These are phyloP conservation scores for Iris pallida DNA, from an alignment of 116 monocot genomes.

Conservation along the genomic window DNA sequence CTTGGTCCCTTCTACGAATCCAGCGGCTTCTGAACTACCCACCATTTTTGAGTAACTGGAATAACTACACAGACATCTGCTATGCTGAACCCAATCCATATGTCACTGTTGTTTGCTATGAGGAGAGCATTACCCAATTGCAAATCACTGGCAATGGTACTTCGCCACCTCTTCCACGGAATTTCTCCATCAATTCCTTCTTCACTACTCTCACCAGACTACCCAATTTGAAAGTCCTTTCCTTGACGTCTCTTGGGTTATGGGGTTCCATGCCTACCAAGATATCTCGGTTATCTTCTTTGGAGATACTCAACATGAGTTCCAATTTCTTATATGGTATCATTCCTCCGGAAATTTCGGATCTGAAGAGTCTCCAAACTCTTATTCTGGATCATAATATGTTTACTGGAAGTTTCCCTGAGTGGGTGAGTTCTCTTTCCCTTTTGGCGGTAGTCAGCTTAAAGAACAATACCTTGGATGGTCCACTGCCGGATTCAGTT, in stretches of 20 bases:
- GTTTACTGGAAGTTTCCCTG: conserved; percentile 47
- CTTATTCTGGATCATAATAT: conserved; percentile 70
- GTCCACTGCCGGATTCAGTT: conserved; percentile 56
- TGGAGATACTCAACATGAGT: conserved; percentile 86
- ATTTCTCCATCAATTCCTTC: conserved; percentile 81
- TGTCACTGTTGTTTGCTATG: conserved; percentile 82
- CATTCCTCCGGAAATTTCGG: conserved; percentile 47
- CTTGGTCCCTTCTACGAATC: conserved; percentile 71
- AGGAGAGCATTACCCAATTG: conserved; percentile 69
- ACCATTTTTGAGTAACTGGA: conserved; percentile 46
- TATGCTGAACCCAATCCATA: conserved; percentile 43
- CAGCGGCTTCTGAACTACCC: conserved; percentile 60
- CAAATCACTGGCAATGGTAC: conserved; percentile 51
- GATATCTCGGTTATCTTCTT: conserved; percentile 48
- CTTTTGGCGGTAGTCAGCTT: conserved; percentile 57
- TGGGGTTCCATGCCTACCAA: conserved; percentile 72
- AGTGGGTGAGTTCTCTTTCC: conserved; percentile 43
- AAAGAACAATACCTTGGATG: conserved; percentile 59
- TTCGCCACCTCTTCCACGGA: conserved; percentile 37
- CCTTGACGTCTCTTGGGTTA: conserved; percentile 64
- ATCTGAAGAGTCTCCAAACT: conserved; percentile 57
- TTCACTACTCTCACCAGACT: conserved; percentile 77
- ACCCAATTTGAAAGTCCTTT: conserved; percentile 75
- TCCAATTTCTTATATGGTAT: conserved; percentile 67
- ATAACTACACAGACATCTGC: conserved; percentile 57